Conservation (phyloP, 768 basidiomycete genomes). For the Termitomyces sp. region DNA sequence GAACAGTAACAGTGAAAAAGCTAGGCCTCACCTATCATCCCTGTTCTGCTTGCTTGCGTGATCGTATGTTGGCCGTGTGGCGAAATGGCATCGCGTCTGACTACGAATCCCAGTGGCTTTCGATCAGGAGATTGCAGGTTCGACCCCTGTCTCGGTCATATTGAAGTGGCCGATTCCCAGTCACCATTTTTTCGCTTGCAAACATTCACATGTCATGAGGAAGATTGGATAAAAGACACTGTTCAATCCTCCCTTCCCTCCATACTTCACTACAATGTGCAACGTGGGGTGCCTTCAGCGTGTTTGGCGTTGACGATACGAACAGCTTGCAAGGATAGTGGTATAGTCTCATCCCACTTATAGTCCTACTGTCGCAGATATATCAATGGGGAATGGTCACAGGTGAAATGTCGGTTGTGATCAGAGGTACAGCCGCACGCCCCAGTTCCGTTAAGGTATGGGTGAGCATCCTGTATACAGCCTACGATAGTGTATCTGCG, state of each 20-base stretch:
- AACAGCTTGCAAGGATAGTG: not conserved
- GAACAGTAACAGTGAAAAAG: too few species aligned
- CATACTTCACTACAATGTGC: not conserved
- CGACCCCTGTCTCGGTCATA: constrained; percentile 48
- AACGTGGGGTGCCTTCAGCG: too few species aligned
- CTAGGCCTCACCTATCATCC: too few species aligned
- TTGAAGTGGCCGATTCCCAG: too few species aligned
- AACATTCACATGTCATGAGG: not conserved
- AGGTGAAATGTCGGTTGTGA: constrained; percentile 82
- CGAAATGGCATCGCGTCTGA: constrained; percentile 96
- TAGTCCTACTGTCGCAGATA: constrained; percentile 58
- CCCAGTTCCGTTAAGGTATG: constrained; percentile 79
- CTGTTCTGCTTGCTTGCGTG: too few species aligned
- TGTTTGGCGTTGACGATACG: not conserved
- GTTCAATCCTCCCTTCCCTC: not conserved
- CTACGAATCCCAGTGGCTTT: constrained; percentile 43
- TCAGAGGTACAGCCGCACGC: constrained; percentile 68
- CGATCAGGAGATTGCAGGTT: constrained; percentile 81
- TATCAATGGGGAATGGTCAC: constrained; percentile 72
- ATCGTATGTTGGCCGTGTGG: constrained; percentile 35
- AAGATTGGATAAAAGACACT: not conserved
- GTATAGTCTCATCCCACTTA: constrained; percentile 36
- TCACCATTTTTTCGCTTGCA: not conserved
- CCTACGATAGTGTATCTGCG: constrained; percentile 54
- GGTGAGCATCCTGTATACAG: constrained; percentile 64